These are phyloP conservation scores for Apiotrichum gamsii DNA, from an alignment of 1,284 basidiomycete species.

Conservation along the genomic window DNA sequence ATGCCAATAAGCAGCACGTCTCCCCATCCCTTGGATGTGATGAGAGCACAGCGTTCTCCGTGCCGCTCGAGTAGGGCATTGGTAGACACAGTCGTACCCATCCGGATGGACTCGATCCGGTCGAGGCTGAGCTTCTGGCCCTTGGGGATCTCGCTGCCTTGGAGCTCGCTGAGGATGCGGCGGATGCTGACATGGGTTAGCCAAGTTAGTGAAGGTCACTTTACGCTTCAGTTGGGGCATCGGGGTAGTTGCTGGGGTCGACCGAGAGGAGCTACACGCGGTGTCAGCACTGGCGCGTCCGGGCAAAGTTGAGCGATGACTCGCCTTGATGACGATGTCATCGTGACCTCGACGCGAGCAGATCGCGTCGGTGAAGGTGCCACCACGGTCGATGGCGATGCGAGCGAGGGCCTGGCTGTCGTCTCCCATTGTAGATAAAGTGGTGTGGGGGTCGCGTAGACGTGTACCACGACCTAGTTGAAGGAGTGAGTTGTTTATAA, in stretches of 20 bases:
- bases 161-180: slow-evolving; percentile 73
- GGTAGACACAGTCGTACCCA: slow-evolving; percentile 63
- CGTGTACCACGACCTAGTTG: no score
- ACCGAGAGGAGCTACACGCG: slow-evolving; percentile 64
- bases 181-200: slow-evolving; percentile 61
- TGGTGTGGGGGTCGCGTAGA: no score
- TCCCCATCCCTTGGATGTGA: slow-evolving; percentile 79
- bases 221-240: slow-evolving; percentile 69
- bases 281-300: not conserved
- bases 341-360: slow-evolving; percentile 25
- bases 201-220: no score
- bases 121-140: slow-evolving; percentile 54
- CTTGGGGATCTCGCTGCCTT: slow-evolving; percentile 60
- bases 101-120: slow-evolving; percentile 32
- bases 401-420: slow-evolving; percentile 10
- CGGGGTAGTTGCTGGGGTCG: slow-evolving; percentile 77
- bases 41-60: slow-evolving; percentile 81
- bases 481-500: no score
- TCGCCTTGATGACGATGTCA: slow-evolving; percentile 30
- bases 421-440: slow-evolving; percentile 1
- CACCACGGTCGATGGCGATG: slow-evolving; percentile 34
- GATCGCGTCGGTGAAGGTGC: slow-evolving; percentile 45
- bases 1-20: slow-evolving; percentile 37
- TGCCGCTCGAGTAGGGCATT: slow-evolving; percentile 93
- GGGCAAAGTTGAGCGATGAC: not conserved